Evolutionary conservation across 176 grass and related monocot species (phyloP).

Genomic region (Aegilops speltoides): DNA sequence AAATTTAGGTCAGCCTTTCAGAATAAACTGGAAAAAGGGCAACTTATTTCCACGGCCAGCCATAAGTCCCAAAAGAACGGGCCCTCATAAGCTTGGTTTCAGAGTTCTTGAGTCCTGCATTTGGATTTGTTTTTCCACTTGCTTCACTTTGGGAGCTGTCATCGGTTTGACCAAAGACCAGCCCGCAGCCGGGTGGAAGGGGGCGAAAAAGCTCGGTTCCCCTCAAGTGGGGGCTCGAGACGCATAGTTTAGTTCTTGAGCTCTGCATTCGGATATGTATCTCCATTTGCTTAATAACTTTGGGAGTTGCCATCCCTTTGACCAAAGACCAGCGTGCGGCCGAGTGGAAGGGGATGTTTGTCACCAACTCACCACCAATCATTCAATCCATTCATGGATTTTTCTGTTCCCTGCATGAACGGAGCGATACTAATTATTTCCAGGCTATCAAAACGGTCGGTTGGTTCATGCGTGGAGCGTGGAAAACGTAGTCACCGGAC

Average conservation of each 20-base stretch:
- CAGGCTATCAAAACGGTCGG: neutral
- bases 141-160: too few relatives aligned
- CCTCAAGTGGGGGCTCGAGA: constrained; percentile 34
- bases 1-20: too few relatives aligned
- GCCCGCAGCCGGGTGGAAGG: neutral
- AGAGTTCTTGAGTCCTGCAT: too few relatives aligned
- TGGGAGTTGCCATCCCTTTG: constrained; percentile 37
- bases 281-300: constrained; percentile 21
- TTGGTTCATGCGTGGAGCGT: neutral
- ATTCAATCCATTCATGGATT: neutral
- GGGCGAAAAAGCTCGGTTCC: neutral
- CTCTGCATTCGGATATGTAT: constrained; percentile 21
- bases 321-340: neutral
- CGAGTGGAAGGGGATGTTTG: neutral
- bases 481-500: neutral
- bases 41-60: too few relatives aligned
- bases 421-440: neutral
- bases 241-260: constrained; percentile 32
- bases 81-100: too few relatives aligned
- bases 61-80: too few relatives aligned
- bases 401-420: neutral
- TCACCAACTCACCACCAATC: neutral
- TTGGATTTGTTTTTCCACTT: too few relatives aligned
- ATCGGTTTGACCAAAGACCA: neutral
- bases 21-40: too few relatives aligned